phyloP scores from a whole-genome alignment of 371 early-diverging fungal genomes.

The Apophysomyces ossiformis region DNA sequence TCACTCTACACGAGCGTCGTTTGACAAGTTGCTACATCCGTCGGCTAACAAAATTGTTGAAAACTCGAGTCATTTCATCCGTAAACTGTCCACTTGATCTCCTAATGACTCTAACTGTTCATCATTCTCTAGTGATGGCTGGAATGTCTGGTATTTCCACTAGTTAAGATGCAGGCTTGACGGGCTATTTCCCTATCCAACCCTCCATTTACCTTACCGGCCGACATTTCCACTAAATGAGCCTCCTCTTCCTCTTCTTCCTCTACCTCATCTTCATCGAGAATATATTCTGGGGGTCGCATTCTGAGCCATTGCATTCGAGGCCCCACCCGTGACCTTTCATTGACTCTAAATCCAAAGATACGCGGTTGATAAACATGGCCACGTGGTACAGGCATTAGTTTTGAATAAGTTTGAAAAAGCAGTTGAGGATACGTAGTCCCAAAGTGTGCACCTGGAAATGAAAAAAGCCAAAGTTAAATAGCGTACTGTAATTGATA shows the following conservation, averaged over 20 bases:
- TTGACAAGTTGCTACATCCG: slow-evolving; percentile 13
- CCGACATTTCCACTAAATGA: slow-evolving; percentile 10
- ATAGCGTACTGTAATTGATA: not conserved
- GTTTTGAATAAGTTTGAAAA: slow-evolving; percentile 82
- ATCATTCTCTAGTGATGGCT: slow-evolving; percentile 24
- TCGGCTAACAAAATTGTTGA: slow-evolving; percentile 44
- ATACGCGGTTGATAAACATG: slow-evolving; percentile 61
- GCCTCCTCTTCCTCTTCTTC: slow-evolving; percentile 11
- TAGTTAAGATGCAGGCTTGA: not conserved
- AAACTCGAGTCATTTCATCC: slow-evolving; percentile 29
- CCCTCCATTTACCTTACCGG: slow-evolving; percentile 13
- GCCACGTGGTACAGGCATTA: slow-evolving; percentile 31
- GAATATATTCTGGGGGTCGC: slow-evolving; percentile 36
- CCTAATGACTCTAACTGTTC: slow-evolving; percentile 20
- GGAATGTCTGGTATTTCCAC: slow-evolving; percentile 13
- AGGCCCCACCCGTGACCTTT: slow-evolving; percentile 61
- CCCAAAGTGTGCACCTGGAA: slow-evolving; percentile 91
- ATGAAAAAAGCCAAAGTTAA: not conserved
- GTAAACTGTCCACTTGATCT: slow-evolving; percentile 28
- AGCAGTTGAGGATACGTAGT: slow-evolving; percentile 94
- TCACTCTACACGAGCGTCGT: not conserved
- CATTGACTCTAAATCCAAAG: slow-evolving; percentile 82
- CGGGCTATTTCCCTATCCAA: slow-evolving; percentile 22
- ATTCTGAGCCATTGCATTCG: slow-evolving; percentile 82
- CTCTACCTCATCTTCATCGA: not conserved